Conservation (phyloP, 1,284 basidiomycete species). For the Naganishia albida region DNA sequence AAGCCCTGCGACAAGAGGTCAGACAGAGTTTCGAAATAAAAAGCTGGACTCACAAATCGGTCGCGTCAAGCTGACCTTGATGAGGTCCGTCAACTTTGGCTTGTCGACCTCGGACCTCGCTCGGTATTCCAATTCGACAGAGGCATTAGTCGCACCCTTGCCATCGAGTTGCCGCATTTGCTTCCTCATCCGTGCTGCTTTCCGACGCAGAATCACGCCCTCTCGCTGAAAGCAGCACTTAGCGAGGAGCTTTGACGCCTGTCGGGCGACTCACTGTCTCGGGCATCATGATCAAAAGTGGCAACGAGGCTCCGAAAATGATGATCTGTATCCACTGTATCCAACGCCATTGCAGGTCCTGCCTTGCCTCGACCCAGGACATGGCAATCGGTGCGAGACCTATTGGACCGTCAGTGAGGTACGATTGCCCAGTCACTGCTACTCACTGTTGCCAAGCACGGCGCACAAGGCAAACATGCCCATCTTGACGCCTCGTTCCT, state of each 20-base stretch:
- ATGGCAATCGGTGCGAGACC: conserved; percentile 68
- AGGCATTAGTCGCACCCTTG: conserved; percentile 38
- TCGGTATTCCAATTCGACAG: conserved; percentile 43
- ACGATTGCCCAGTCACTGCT: neutral
- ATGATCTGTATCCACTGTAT: conserved; percentile 75
- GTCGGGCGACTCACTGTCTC: conserved; percentile 41
- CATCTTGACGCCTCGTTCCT: conserved; percentile 58
- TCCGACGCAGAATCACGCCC: conserved; percentile 46
- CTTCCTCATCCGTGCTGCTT: conserved; percentile 43
- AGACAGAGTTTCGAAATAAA: neutral
- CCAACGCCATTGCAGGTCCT: conserved; percentile 70
- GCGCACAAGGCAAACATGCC: conserved; percentile 53
- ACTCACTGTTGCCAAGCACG: conserved; percentile 53
- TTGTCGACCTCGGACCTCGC: conserved; percentile 52
- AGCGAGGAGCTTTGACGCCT: too few species aligned
- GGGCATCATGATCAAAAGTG: conserved; percentile 38
- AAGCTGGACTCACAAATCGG: conserved; percentile 42
- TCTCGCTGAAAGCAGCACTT: conserved; percentile 34
- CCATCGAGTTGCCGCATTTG: conserved; percentile 39
- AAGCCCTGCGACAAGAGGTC: neutral
- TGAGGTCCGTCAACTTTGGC: conserved; percentile 40
- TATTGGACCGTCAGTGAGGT: conserved; percentile 42
- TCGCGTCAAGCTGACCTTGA: conserved; percentile 42
- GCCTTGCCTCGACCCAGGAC: conserved; percentile 69
- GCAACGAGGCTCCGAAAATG: conserved; percentile 43